Base-by-base conservation (phyloP, 1,284 basidiomycete genomes). In the Moniliella sp. region DNA sequence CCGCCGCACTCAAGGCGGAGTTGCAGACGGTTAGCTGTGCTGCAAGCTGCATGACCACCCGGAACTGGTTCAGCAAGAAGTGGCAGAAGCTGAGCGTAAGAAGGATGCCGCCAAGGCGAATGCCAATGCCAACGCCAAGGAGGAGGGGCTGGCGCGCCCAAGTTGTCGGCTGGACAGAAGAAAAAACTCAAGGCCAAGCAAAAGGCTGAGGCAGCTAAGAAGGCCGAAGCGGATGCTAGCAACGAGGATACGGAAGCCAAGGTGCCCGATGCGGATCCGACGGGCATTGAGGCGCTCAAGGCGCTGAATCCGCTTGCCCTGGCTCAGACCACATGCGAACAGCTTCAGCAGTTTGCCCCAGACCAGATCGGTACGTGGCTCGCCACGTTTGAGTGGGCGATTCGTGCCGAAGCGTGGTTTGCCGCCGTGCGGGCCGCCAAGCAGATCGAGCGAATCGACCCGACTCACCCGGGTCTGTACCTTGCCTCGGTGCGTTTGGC, bases 81-180 rank as follows among this genome's bases (percentile, higher is more conserved):
- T 41, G 49, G 50, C 27, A 42, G 45, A 38, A n/a, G 17, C 12
- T 21, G 18, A 14, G 21, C 11, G 13, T 15, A 16, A 8, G 10
- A 35, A 30, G 18, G 59, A 62, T 36, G 61, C 21, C 7, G 21
- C 21, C 8, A 23, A 7, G 21, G 37, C 33, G 61, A 79, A 78
- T 0, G 76, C 77, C 57, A 84, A 82, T 62, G 37, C 33, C 61
- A 79, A 78, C 0, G 76, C 77, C 57, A 84, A 82, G 62, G 67
- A 66, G 0, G 69, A 70, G 36, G 69, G 72, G 69, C 72, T 29
- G 76, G 76, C 18, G 56, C 67, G 11, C 74, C 76, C 80, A 74
- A 0, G 75, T 75, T 4, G 67, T 68, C 39, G 79, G 77, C 61
- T 67, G 66, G 0, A 68, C 70, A 36, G 69, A 72, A 37, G 69